A percentile compares a stretch with the other conserved stretches of the same genome.
phyloP scores from a whole-genome alignment of 257 asterid species.

The Nicotiana noctiflora region DNA sequence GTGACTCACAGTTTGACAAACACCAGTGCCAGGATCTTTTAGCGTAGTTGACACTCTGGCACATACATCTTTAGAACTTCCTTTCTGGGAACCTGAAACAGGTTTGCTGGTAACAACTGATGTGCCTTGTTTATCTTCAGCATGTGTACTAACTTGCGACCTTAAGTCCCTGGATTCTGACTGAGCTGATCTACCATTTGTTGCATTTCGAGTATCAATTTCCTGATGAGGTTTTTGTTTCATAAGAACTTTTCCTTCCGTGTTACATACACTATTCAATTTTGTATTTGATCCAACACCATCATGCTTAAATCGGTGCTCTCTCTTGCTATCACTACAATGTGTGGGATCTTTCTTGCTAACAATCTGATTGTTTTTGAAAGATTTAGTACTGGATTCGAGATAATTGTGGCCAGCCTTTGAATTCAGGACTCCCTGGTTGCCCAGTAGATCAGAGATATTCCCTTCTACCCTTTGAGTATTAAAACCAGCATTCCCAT shows the following conservation, averaged over 20 bases:
- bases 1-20: conserved; percentile 28
- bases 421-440: conserved; percentile 25
- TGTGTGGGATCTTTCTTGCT: conserved; percentile 34
- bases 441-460: conserved; percentile 21
- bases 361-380: conserved; percentile 20
- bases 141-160: conserved; percentile 33
- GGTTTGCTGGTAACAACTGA: conserved; percentile 26
- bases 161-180: conserved; percentile 29
- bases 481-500: conserved; percentile 5
- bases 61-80: conserved; percentile 24
- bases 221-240: conserved; percentile 23
- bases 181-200: conserved; percentile 22
- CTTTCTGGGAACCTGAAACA: conserved; percentile 35
- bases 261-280: conserved; percentile 20
- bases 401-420: conserved; percentile 22
- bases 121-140: conserved; percentile 35
- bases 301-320: conserved; percentile 22
- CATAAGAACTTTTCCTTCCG: conserved; percentile 10
- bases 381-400: conserved; percentile 28
- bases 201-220: conserved; percentile 20
- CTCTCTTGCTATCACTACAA: conserved; percentile 27
- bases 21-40: conserved; percentile 26
- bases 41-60: conserved; percentile 33
- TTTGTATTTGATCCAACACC: conserved; percentile 24
- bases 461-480: conserved; percentile 17